Evolutionary conservation across 164 flowering plant species (phyloP).

Genomic region (Euptelea pleiosperma): DNA sequence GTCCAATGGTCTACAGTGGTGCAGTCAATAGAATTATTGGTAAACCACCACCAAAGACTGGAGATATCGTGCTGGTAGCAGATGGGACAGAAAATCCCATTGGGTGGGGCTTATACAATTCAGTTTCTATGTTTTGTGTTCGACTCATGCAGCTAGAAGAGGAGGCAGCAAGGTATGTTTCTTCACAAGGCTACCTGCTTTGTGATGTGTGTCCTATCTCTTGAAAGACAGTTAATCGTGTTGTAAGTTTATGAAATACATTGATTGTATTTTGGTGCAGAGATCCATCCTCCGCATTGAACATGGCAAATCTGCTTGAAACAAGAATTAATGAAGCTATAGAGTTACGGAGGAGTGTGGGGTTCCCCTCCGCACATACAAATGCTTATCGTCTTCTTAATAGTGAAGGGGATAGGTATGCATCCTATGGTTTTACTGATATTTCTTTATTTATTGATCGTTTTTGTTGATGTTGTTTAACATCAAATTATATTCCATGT

Average conservation of each 20-base stretch:
- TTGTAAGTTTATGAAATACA: slow-evolving; percentile 2
- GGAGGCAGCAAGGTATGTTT: slow-evolving; percentile 58
- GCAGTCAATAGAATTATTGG: slow-evolving; percentile 94
- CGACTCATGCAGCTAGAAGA: slow-evolving; percentile 95
- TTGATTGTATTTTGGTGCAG: slow-evolving; percentile 32
- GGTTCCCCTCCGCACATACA: slow-evolving; percentile 73
- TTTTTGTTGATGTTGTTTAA: background rate
- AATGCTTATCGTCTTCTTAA: slow-evolving; percentile 92
- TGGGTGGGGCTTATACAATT: slow-evolving; percentile 94
- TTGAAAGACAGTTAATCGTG: background rate
- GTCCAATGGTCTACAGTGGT: slow-evolving; percentile 97
- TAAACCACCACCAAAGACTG: slow-evolving; percentile 84
- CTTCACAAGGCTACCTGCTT: background rate
- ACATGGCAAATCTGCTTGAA: slow-evolving; percentile 77
- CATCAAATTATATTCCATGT: too few relatives aligned
- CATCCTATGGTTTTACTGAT: slow-evolving; percentile 2
- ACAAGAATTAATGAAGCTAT: slow-evolving; percentile 65
- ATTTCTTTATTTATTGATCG: background rate
- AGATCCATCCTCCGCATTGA: slow-evolving; percentile 64
- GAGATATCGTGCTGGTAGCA: slow-evolving; percentile 85
- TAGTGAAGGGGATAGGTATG: slow-evolving; percentile 94
- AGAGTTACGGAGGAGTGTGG: slow-evolving; percentile 54
- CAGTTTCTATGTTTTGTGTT: slow-evolving; percentile 91
- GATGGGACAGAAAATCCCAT: slow-evolving; percentile 89
- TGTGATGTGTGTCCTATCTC: background rate